Percentiles rank a stretch among this genome's conserved stretches.
These are phyloP conservation scores for Tetraselmis striata DNA, from an alignment of 139 green algal species.

Conservation along the genomic window DNA sequence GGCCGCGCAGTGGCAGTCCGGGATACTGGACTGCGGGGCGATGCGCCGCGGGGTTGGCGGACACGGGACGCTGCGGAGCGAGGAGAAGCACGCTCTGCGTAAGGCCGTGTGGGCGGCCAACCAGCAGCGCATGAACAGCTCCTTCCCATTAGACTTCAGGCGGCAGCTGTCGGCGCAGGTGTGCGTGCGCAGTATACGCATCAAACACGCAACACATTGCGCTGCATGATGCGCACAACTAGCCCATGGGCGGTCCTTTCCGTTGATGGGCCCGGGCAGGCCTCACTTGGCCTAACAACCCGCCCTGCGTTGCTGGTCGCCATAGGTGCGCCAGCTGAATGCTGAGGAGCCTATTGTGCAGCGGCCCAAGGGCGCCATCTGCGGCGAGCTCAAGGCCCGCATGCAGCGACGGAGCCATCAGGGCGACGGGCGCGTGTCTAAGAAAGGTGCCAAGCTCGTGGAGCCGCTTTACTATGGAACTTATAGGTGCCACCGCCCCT, in stretches of 20 bases:
- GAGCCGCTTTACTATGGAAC: background rate
- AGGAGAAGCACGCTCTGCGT: background rate
- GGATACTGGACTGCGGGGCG: background rate
- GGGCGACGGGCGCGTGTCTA: background rate
- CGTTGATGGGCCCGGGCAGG: too few species aligned
- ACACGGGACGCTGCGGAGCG: background rate
- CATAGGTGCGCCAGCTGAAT: background rate
- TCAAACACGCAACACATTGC: too few species aligned
- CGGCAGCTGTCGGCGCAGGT: background rate
- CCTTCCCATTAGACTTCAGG: background rate
- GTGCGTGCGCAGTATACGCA: background rate
- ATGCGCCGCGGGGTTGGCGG: background rate
- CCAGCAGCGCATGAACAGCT: background rate
- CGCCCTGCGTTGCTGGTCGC: too few species aligned
- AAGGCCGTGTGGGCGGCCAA: background rate
- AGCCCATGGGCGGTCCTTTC: too few species aligned
- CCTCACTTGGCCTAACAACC: too few species aligned
- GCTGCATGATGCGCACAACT: too few species aligned
- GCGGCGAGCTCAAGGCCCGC: background rate
- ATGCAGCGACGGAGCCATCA: background rate
- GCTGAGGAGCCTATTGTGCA: background rate
- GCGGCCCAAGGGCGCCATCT: background rate
- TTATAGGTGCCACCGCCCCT: too few species aligned
- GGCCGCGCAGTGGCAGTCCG: background rate
- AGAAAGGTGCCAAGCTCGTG: background rate